phyloP scores from a whole-genome alignment of 331 rosid genomes.

The Quercus lobata region DNA sequence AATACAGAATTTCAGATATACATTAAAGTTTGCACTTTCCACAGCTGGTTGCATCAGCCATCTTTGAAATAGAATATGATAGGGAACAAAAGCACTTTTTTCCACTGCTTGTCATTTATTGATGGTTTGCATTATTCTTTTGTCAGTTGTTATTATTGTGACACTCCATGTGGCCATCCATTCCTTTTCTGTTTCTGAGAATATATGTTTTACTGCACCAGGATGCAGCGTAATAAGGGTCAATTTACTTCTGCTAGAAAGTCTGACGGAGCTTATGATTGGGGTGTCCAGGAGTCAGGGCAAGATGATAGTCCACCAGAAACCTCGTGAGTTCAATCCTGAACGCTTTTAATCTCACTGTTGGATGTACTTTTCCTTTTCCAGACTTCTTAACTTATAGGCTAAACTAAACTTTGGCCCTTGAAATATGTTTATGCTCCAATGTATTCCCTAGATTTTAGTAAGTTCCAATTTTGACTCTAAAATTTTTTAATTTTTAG shows the following conservation, averaged over 20 bases:
- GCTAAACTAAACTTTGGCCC: background rate
- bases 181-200: slow-evolving; percentile 19
- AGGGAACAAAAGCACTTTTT: background rate
- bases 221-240: slow-evolving; percentile 98
- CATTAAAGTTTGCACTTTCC: background rate
- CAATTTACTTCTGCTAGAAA: slow-evolving; percentile 92
- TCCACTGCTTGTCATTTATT: background rate
- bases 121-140: background rate
- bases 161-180: background rate
- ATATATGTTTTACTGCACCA: slow-evolving; percentile 27
- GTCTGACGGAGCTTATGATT: slow-evolving; percentile 70
- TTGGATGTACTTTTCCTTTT: slow-evolving; percentile 4
- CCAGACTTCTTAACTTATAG: background rate
- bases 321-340: slow-evolving; percentile 61
- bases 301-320: slow-evolving; percentile 65
- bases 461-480: too few relatives aligned
- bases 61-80: background rate
- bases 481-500: too few relatives aligned
- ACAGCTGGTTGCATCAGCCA: background rate
- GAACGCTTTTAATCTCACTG: background rate
- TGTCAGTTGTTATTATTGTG: background rate
- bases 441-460: too few relatives aligned
- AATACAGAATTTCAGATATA: background rate
- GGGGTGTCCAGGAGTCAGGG: slow-evolving; percentile 62
- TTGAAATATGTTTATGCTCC: background rate